phyloP scores from a whole-genome alignment of 1,139 yeast genomes.

The Meyerozyma carpophila region DNA sequence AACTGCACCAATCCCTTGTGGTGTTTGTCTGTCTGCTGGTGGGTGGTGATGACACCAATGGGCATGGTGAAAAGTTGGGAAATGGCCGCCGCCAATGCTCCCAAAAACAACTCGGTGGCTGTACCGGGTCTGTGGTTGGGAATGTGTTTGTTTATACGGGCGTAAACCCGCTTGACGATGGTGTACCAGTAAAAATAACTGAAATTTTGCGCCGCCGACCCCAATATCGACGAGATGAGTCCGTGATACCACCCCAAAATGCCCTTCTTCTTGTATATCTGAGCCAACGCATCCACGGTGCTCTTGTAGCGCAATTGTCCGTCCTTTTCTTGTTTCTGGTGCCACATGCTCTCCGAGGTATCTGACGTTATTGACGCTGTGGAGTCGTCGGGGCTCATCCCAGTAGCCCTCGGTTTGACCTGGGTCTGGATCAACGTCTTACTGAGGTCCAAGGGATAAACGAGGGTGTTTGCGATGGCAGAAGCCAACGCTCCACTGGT shows the following conservation, averaged over 20 bases:
- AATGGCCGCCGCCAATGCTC: conserved; percentile 80
- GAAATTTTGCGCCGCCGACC: conserved; percentile 76
- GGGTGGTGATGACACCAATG: conserved; percentile 75
- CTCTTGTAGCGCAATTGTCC: conserved; percentile 45
- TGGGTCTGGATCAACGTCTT: conserved; percentile 75
- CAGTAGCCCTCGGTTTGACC: conserved; percentile 20
- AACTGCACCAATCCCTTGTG: conserved; percentile 41
- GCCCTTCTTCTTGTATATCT: conserved; percentile 58
- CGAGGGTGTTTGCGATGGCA: conserved; percentile 72
- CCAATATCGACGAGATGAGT: conserved; percentile 60
- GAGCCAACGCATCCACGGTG: conserved; percentile 56
- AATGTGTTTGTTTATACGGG: conserved; percentile 33
- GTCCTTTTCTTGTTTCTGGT: conserved; percentile 12
- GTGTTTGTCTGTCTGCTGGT: conserved; percentile 63
- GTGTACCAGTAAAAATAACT: conserved; percentile 88
- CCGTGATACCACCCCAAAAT: conserved; percentile 75
- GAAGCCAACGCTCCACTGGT: conserved; percentile 84
- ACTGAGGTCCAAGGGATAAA: conserved; percentile 69
- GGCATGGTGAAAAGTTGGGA: conserved; percentile 84
- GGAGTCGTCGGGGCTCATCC: conserved; percentile 7
- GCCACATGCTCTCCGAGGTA: conserved; percentile 19
- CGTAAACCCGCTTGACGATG: conserved; percentile 57
- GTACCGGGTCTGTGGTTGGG: conserved; percentile 48
- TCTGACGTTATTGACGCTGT: conserved; percentile 1
- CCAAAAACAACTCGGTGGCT: conserved; percentile 66